Base-by-base conservation (phyloP, 192 early-diverging fungal genomes). In the Cladochytrium replicatum region DNA sequence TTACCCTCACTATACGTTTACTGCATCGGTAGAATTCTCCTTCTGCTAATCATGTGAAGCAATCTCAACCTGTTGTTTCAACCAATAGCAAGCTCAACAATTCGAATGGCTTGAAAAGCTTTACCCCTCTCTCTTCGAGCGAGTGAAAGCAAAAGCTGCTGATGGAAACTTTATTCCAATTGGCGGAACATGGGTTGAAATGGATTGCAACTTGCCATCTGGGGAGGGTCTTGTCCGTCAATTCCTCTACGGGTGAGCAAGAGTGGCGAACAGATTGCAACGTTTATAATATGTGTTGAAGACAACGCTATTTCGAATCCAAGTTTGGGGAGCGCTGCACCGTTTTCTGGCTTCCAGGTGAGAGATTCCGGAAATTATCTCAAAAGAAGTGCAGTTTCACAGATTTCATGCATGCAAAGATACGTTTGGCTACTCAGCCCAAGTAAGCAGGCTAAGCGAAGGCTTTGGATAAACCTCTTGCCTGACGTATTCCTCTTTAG, bases 121-220 rank as follows among this genome's bases (percentile, higher is more conserved):
- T 15, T 97, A 99, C 58, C 91, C 94, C 8, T 55, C 61, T 15
- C 67, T 99, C 21, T 95, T 91, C 41, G 58, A 76, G 32, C 71
- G 81, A 38, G 77, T 99, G 9, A 67, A 84, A 57, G 71, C 74
- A 4, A 80, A 83, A 48, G 68, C 70, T 47, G 72, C 81, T 47
- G 57, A 56, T 0, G 90, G 86, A 0, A 80, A 84, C 60, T 97
- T 99, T 59, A 72, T 93, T 37, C 89, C 89, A 3, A 92, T 95
- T 46, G 96, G 96, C 23, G 88, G 85, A 1, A 89, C 91, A 19
- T 97, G 92, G 93, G 78, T 96, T 8, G 96, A 99, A 61, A 97
- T 96, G 91, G 96, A 99, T 66, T 87, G 86, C 66, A 97, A 99
- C 69, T 67, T 99, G 32, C 96, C 96, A 3, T 86, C 84, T 30